Conservation (phyloP, 2,329 filamentous ascomycete species). For the Cercospora sp. region DNA sequence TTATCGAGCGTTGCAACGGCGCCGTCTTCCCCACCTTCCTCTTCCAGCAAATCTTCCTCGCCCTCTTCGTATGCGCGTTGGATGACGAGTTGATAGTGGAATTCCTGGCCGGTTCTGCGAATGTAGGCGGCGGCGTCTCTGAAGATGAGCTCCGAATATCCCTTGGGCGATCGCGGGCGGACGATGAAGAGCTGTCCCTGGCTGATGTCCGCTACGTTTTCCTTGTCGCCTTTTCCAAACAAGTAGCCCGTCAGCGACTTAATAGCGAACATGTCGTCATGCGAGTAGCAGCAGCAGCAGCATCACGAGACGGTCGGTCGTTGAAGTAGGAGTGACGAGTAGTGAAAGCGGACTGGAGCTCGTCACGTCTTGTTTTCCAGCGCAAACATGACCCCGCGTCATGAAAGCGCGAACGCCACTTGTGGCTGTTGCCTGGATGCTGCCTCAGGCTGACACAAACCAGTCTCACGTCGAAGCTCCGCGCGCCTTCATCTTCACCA, state of each 20-base stretch:
- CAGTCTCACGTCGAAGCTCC: no score
- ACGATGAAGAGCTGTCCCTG: slow-evolving; percentile 98
- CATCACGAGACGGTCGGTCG: not conserved
- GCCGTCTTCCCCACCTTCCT: slow-evolving; percentile 76
- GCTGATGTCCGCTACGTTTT: slow-evolving; percentile 89
- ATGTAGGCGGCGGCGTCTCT: slow-evolving; percentile 93
- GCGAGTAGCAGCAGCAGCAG: not conserved
- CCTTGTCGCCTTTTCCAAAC: slow-evolving; percentile 84
- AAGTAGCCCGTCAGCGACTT: slow-evolving; percentile 66
- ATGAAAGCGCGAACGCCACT: slow-evolving; percentile 1
- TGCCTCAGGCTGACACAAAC: not conserved
- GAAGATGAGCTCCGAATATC: slow-evolving; percentile 96
- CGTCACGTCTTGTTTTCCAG: not conserved
- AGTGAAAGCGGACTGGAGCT: not conserved
- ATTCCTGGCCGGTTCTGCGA: slow-evolving; percentile 88
- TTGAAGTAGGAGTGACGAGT: not conserved
- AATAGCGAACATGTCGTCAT: slow-evolving; percentile 36
- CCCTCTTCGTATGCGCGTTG: slow-evolving; percentile 97
- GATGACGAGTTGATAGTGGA: slow-evolving; percentile 94
- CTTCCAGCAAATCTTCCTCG: slow-evolving; percentile 85
- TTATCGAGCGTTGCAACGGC: slow-evolving; percentile 71
- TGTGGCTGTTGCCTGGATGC: not conserved
- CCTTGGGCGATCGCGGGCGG: slow-evolving; percentile 90
- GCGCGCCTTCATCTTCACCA: not conserved
- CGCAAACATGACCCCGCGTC: not conserved